Conservation (phyloP, 768 basidiomycete genomes). For the Suillus sp. region DNA sequence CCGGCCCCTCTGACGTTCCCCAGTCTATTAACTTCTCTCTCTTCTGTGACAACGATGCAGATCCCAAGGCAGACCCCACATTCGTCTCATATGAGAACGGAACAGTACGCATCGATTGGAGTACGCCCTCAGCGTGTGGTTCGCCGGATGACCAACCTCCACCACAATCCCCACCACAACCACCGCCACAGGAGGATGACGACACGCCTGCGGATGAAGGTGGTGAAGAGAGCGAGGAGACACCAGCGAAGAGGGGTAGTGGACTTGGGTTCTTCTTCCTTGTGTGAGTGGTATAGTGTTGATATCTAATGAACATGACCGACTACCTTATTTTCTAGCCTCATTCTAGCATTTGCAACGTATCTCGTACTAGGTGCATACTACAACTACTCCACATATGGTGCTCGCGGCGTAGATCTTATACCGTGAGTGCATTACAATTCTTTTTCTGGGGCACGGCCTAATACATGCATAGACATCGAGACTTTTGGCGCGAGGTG, state of each 20-base stretch:
- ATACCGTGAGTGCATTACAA: constrained; percentile 68
- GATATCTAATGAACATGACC: not conserved
- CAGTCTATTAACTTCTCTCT: constrained; percentile 67
- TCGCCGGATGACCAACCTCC: constrained; percentile 23
- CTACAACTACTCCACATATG: constrained; percentile 87
- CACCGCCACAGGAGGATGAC: constrained; percentile 33
- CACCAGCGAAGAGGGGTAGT: constrained; percentile 52
- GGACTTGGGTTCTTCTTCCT: constrained; percentile 91
- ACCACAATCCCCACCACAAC: constrained; percentile 26
- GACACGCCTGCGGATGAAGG: constrained; percentile 21
- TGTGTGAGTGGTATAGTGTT: constrained; percentile 52
- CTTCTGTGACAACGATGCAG: constrained; percentile 50
- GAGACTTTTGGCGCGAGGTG: constrained; percentile 89
- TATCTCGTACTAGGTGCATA: constrained; percentile 84
- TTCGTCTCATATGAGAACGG: constrained; percentile 65
- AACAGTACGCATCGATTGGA: constrained; percentile 62
- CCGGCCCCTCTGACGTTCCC: constrained; percentile 45
- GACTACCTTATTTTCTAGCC: constrained; percentile 35
- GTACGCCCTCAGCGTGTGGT: constrained; percentile 58
- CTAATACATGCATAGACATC: constrained; percentile 54
- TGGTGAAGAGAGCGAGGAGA: constrained; percentile 23
- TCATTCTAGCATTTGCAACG: constrained; percentile 62
- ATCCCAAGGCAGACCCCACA: constrained; percentile 36
- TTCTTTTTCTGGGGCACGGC: constrained; percentile 10
- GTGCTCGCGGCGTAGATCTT: constrained; percentile 78